phyloP scores from a whole-genome alignment of 768 basidiomycete genomes.

The Lactarius hengduanensis region DNA sequence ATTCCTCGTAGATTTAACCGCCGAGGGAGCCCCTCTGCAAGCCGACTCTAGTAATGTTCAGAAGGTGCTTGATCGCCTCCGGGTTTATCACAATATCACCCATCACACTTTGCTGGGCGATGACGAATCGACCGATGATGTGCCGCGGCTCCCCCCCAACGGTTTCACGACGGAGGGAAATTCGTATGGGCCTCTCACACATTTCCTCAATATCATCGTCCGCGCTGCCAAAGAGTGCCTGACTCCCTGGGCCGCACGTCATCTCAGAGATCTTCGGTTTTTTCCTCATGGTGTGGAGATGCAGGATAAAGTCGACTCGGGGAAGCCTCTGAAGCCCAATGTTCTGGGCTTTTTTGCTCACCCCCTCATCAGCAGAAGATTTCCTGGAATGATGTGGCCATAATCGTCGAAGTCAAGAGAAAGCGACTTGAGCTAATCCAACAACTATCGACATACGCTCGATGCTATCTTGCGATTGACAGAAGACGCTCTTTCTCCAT shows the following conservation, averaged over 20 bases:
- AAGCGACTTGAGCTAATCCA: not conserved
- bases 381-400: not conserved
- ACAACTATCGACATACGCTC: not conserved
- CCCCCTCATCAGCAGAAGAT: not conserved
- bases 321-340: not conserved
- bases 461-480: not conserved
- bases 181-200: not conserved
- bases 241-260: not conserved
- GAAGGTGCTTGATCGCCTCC: not conserved
- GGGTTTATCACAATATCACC: not conserved
- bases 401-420: not conserved
- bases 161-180: not conserved
- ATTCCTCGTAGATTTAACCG: not conserved
- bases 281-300: not conserved
- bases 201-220: not conserved
- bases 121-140: not conserved
- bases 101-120: not conserved
- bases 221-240: not conserved
- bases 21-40: not conserved
- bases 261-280: not conserved
- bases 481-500: not conserved
- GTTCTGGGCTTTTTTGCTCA: not conserved
- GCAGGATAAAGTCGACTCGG: not conserved
- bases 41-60: not conserved
- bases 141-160: not conserved